Base-by-base conservation (phyloP, 805 yeast species). In the Brettanomyces anomalus region DNA sequence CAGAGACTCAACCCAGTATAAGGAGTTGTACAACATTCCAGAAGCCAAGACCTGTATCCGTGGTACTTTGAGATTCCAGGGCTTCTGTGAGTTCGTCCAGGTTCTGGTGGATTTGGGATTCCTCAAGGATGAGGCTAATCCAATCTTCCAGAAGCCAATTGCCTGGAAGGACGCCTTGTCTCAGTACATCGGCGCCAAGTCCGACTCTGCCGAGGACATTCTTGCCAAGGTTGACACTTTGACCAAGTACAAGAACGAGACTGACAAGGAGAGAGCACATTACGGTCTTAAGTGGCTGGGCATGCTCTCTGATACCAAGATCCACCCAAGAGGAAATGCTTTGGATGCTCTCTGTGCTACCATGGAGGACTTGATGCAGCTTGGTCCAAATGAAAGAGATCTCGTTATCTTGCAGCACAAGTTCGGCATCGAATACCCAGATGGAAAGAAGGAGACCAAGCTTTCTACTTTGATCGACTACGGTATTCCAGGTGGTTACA, bases 31-130 rank as follows among this genome's bases (percentile, higher is more conserved):
- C 69, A 66, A 76, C 59, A 93, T 93, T 49, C 98, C 98, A 52
- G 98, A 93, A 73, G 97, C 97, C 53, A 87, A 93, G 61, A 87
- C 96, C 46, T 87, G 90, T 49, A 77, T 93, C 59, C 85, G 98
- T 73, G 98, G 98, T 61, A 93, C 98, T 50, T 76, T 93, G 62
- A 80, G 98, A 72, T 93, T 75, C 79, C 97, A 88, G 71, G 98
- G 98, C 40, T 93, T 93, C 90, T 96, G 97, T 47, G 96, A 90
- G 71, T 90, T 93, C 65, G 81, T 89, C 65, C 89, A 89, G 71
- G 97, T 83, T 37, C 76, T 93, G 40, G 97, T 93, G 45, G 97
- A 90, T 67, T 68, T 88, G 55, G 97, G 96, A 20, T 81, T 93
- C 76, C 74, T 93, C 61, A 80, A 78, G 62, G 98, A 93, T 54